phyloP scores from a whole-genome alignment of 768 basidiomycete species.

The Serendipita sp. region DNA sequence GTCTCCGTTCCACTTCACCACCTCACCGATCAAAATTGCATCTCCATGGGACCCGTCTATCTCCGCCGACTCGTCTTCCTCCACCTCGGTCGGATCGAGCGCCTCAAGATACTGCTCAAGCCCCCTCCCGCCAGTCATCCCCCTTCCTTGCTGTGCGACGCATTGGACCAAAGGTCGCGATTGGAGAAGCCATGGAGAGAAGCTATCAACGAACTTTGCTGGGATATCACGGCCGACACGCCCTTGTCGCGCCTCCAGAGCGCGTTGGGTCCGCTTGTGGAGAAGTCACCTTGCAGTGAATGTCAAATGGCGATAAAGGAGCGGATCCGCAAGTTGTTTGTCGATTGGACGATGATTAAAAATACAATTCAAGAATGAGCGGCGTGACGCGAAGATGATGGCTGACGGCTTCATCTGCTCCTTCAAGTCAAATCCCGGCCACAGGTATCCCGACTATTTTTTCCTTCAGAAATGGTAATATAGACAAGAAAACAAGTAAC shows the following conservation, averaged over 20 bases:
- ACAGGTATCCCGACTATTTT: too few relatives aligned
- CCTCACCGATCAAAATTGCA: slow-evolving; percentile 54
- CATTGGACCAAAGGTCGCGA: neutral
- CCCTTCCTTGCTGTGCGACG: slow-evolving; percentile 39
- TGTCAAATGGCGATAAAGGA: neutral
- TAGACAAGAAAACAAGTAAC: too few relatives aligned
- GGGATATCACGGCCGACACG: neutral
- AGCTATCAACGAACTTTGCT: neutral
- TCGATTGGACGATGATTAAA: slow-evolving; percentile 5
- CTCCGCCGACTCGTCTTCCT: slow-evolving; percentile 28
- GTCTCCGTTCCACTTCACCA: slow-evolving; percentile 53
- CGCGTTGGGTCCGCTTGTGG: neutral
- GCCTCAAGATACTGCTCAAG: slow-evolving; percentile 26
- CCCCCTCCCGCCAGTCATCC: slow-evolving; percentile 62
- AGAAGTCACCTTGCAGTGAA: neutral
- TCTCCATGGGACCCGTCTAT: slow-evolving; percentile 31
- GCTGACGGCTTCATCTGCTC: too few relatives aligned
- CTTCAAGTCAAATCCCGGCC: too few relatives aligned
- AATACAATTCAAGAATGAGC: neutral
- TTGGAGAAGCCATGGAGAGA: neutral
- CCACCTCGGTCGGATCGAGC: slow-evolving; percentile 22
- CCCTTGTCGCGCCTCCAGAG: neutral
- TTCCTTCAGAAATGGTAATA: too few relatives aligned
- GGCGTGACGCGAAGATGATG: too few relatives aligned
- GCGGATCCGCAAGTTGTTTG: neutral